Evolutionary conservation across 108 stramenopile genomes (phyloP), one percentile per base, ranked within the genome.

Genomic region (Conticribra weissflogii): DNA sequence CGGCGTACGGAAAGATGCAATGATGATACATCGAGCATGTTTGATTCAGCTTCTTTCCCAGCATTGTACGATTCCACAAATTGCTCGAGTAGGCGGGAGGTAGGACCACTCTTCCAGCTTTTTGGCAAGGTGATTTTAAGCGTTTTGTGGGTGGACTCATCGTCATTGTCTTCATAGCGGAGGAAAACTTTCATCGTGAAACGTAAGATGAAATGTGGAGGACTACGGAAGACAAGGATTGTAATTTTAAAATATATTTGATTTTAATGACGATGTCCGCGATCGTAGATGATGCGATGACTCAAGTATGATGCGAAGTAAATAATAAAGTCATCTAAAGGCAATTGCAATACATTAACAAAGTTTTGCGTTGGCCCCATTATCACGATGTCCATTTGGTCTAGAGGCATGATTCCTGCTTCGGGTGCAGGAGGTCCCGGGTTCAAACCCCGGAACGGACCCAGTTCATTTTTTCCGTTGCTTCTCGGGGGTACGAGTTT

Each of bases 41-140:
- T 91, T 19, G 60, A 41, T 14, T 66, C 56, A 27, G 84, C 71
- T 24, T 80, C 63, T 29, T 74, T 81, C 0, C 82, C 83, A 17
- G 74, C 81, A 81, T 93, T 96, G 81, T 94, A 96, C 9, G 89
- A 86, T 63, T 94, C 91, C 2, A 93, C 85, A 69, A 93, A 94
- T 63, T 86, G 85, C 44, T 76, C 72, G 23, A 96, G 59, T 21
- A 94, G 63, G 50, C 88, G 85, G 30, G 86, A 86, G 21, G 88
- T 76, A 3, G 93, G 93, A 14, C 93, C 96, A 1, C 70, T 81
- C 79, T 83, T 86, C 96, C 96, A 96, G 16, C 74, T 85, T 57
- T 92, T 94, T 9, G 96, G 96, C 14, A 96, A 80, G 3, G 93
- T 96, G 58, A 96, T 91, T 71, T 96, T 96, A 36, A 96, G 70